Evolutionary conservation across 768 basidiomycete genomes (phyloP).

Genomic region (Pleurotus cornucopiae): DNA sequence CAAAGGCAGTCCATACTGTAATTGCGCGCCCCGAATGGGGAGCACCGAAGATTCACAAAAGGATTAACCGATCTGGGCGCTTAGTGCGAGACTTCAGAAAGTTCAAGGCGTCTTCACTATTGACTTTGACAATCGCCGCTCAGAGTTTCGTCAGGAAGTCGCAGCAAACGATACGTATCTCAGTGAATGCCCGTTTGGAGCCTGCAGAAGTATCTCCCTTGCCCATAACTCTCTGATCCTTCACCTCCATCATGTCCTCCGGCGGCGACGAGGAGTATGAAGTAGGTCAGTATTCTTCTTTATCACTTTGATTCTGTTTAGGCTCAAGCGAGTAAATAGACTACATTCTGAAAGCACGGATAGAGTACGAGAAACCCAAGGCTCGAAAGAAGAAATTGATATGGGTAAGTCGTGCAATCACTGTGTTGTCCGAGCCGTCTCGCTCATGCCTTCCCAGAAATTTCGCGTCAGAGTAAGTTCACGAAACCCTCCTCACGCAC

Average conservation of each 20-base stretch:
- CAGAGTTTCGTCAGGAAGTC: too few species aligned
- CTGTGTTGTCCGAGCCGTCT: conserved; percentile 10
- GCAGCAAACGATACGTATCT: too few species aligned
- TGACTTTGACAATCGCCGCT: too few species aligned
- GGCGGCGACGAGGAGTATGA: conserved; percentile 54
- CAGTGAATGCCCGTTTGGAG: too few species aligned
- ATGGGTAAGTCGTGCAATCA: conserved; percentile 40
- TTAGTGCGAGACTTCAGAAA: neutral
- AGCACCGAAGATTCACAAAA: too few species aligned
- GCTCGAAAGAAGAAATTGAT: conserved; percentile 36
- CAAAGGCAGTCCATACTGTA: conserved; percentile 4
- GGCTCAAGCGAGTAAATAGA: conserved; percentile 30
- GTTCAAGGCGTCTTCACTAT: too few species aligned
- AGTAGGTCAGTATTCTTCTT: conserved; percentile 48
- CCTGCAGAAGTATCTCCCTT: too few species aligned
- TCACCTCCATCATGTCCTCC: conserved; percentile 19
- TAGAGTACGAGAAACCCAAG: conserved; percentile 26
- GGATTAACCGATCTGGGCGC: neutral
- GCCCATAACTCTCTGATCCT: neutral
- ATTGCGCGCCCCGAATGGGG: too few species aligned
- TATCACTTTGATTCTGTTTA: neutral
- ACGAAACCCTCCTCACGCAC: neutral
- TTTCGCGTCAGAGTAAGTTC: conserved; percentile 54
- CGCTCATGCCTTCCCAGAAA: conserved; percentile 31
- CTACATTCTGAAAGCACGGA: conserved; percentile 47